A percentile compares a stretch with the other conserved stretches of the same genome.
Evolutionary conservation across 306 rosid genomes (phyloP).

Genomic region (Argentina anserina): DNA sequence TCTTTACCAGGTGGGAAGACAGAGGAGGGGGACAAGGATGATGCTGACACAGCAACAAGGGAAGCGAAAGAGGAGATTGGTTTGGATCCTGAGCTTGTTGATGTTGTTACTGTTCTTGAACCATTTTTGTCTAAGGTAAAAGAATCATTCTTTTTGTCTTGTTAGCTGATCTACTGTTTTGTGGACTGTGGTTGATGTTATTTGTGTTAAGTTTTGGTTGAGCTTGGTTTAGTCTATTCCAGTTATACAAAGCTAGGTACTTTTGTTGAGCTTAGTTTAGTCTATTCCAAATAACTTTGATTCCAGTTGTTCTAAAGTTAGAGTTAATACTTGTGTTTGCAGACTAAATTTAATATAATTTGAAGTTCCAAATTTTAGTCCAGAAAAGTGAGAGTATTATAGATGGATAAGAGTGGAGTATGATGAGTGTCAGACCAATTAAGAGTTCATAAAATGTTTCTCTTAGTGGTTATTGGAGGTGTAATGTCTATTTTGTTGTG

Average conservation of each 20-base stretch:
- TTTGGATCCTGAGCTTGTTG: conserved; percentile 73
- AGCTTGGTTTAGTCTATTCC: background rate
- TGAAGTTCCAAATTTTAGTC: background rate
- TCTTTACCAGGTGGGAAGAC: conserved; percentile 95
- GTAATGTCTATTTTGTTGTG: background rate
- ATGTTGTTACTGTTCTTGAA: conserved; percentile 77
- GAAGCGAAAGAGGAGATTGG: conserved; percentile 95
- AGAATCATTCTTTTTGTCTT: background rate
- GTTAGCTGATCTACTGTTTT: background rate
- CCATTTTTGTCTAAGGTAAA: conserved; percentile 92
- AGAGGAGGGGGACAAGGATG: conserved; percentile 88
- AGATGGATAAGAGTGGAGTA: background rate
- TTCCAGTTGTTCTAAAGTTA: no score
- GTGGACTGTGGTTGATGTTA: background rate
- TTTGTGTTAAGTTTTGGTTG: background rate
- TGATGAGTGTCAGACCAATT: background rate
- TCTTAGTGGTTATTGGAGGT: background rate
- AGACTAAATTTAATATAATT: background rate
- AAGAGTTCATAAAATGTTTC: background rate
- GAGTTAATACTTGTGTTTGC: no score
- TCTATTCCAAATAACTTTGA: no score
- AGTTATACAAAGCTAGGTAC: background rate
- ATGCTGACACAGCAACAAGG: conserved; percentile 80
- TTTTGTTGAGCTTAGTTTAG: background rate
- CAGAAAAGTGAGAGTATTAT: no score